Conservation (phyloP, 345 rosid species). For the Salix viminalis region DNA sequence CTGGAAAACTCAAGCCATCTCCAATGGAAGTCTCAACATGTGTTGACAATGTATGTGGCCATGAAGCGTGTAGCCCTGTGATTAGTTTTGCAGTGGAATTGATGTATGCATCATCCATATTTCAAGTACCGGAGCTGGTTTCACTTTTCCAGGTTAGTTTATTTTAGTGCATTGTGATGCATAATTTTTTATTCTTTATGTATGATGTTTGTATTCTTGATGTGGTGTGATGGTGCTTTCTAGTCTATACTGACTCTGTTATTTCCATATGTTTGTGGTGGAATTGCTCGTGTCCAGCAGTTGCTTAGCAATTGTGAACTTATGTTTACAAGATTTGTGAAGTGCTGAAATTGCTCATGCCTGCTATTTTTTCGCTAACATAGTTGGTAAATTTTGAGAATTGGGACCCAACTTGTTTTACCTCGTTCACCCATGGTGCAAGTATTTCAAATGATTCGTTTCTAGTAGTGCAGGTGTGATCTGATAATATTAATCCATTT, state of each 20-base stretch:
- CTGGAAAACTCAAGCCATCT: constrained; percentile 71
- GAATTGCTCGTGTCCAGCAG: background rate
- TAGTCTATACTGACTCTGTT: background rate
- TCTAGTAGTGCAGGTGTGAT: background rate
- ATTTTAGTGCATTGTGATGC: background rate
- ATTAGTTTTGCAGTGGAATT: constrained; percentile 72
- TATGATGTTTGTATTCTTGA: background rate
- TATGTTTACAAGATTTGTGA: background rate
- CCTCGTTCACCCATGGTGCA: background rate
- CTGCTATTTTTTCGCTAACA: background rate
- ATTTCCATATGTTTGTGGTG: constrained; percentile 2
- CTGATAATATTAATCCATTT: background rate
- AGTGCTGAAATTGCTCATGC: background rate
- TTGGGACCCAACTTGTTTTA: background rate
- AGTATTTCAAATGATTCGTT: background rate
- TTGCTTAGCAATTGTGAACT: background rate
- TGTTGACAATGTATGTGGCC: constrained; percentile 60
- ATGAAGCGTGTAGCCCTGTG: constrained; percentile 85
- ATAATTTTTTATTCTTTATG: background rate
- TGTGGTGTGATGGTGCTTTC: background rate
- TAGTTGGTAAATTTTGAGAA: background rate
- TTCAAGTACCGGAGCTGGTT: constrained; percentile 69
- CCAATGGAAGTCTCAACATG: constrained; percentile 79
- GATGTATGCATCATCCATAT: constrained; percentile 76
- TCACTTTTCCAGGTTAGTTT: constrained; percentile 74